These are phyloP conservation scores for Aspergillus jensenii DNA, from an alignment of 2,329 filamentous ascomycete genomes.

Conservation along the genomic window DNA sequence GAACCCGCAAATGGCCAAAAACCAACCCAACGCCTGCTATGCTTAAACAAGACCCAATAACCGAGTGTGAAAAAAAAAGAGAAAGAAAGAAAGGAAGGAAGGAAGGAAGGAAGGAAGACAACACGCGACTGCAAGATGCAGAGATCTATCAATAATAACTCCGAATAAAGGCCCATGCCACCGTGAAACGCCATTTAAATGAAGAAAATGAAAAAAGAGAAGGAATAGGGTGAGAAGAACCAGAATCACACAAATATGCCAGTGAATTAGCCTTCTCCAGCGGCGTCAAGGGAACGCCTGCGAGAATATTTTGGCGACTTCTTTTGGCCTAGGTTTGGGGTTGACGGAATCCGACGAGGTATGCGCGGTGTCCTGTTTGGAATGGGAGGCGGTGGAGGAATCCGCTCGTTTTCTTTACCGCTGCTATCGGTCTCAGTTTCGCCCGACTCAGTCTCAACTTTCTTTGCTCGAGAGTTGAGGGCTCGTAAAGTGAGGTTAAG, in stretches of 20 bases:
- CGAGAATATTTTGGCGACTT: constrained; percentile 24
- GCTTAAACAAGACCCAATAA: constrained; percentile 4
- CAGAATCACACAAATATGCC: not conserved
- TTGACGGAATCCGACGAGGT: constrained; percentile 37
- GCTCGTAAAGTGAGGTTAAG: constrained; percentile 46
- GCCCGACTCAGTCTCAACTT: constrained; percentile 21
- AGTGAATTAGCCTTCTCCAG: constrained; percentile 19
- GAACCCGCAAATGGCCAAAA: not conserved
- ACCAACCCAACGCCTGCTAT: constrained; percentile 17
- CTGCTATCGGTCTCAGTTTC: constrained; percentile 42
- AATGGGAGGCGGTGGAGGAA: constrained; percentile 23
- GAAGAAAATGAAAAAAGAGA: not conserved
- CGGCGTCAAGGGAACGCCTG: constrained; percentile 36
- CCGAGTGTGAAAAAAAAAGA: not conserved
- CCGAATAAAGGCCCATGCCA: not conserved
- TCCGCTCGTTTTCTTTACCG: constrained; percentile 36
- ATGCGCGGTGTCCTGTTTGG: constrained; percentile 24
- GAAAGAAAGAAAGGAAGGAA: not conserved
- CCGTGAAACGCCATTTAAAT: not conserved
- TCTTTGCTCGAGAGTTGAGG: constrained; percentile 31
- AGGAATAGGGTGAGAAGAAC: constrained; percentile 5
- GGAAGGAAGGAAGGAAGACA: not conserved
- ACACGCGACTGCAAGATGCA: constrained; percentile 6
- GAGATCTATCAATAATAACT: not conserved
- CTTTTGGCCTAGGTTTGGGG: constrained; percentile 32